A percentile compares a stretch with the other conserved stretches of the same genome.
These are phyloP conservation scores for Irpex rosettiformis DNA, from an alignment of 1,284 basidiomycete species.

Conservation along the genomic window DNA sequence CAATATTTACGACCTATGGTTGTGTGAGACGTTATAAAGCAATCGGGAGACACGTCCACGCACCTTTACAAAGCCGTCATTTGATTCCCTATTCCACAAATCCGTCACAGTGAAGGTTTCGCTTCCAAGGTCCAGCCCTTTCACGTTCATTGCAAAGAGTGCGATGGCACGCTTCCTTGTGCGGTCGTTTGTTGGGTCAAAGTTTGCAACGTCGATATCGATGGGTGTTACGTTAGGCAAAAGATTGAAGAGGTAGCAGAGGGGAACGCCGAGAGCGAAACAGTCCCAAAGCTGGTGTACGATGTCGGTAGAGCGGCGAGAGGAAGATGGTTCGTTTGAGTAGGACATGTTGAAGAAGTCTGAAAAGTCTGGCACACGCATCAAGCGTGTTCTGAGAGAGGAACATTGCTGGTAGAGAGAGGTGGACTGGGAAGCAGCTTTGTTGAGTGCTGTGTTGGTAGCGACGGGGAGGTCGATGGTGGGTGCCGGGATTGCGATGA, in stretches of 20 bases:
- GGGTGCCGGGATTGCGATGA: slow-evolving; percentile 61
- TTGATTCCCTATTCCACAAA: slow-evolving; percentile 86
- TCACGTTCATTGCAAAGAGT: slow-evolving; percentile 73
- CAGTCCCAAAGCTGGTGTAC: slow-evolving; percentile 94
- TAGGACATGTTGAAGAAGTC: slow-evolving; percentile 64
- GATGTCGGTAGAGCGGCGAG: slow-evolving; percentile 75
- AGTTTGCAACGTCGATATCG: slow-evolving; percentile 65
- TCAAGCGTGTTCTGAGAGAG: slow-evolving; percentile 65
- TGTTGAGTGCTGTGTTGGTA: slow-evolving; percentile 82
- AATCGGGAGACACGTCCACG: slow-evolving; percentile 20
- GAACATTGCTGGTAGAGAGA: slow-evolving; percentile 89
- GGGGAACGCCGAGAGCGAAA: slow-evolving; percentile 88
- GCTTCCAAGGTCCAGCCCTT: slow-evolving; percentile 54
- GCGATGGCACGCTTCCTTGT: slow-evolving; percentile 79
- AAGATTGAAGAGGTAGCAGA: slow-evolving; percentile 95
- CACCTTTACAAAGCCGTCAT: slow-evolving; percentile 95
- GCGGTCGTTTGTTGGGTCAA: slow-evolving; percentile 69
- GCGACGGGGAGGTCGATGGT: slow-evolving; percentile 71
- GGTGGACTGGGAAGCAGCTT: slow-evolving; percentile 74
- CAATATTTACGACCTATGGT: slow-evolving; percentile 83
- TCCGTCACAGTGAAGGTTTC: slow-evolving; percentile 84
- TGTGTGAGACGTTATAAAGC: slow-evolving; percentile 6
- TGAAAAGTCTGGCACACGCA: slow-evolving; percentile 70
- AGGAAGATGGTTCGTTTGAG: slow-evolving; percentile 44
- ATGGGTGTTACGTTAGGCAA: slow-evolving; percentile 70